Evolutionary conservation across 352 stramenopile species (phyloP).

Genomic region (Aphanomyces euteiches): DNA sequence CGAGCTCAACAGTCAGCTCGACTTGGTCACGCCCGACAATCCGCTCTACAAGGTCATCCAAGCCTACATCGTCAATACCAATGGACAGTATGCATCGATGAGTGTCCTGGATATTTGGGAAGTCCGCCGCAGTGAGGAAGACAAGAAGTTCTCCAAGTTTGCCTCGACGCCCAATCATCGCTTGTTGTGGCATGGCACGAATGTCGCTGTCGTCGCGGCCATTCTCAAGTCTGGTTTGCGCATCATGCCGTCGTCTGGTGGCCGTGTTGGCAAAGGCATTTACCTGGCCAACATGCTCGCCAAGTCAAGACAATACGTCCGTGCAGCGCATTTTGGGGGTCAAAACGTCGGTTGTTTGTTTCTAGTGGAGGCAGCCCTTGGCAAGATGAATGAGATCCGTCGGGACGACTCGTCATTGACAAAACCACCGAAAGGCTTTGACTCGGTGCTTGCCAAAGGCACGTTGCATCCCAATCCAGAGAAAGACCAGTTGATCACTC

Average conservation of each 20-base stretch:
- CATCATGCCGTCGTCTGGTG: constrained; percentile 44
- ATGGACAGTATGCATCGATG: constrained; percentile 3
- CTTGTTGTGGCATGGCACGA: constrained; percentile 43
- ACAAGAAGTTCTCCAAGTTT: constrained; percentile 31
- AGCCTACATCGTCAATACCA: constrained; percentile 30
- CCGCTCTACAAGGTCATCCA: constrained; percentile 31
- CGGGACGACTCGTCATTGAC: constrained; percentile 34
- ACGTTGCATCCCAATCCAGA: constrained; percentile 30
- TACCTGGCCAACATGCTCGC: constrained; percentile 41
- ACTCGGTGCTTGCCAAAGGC: constrained; percentile 40
- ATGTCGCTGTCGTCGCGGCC: constrained; percentile 40
- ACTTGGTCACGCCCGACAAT: constrained; percentile 29
- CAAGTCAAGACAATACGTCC: constrained; percentile 35
- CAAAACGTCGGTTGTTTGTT: constrained; percentile 36
- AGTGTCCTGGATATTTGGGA: constrained; percentile 32
- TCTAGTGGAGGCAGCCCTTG: constrained; percentile 37
- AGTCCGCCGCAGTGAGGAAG: constrained; percentile 35
- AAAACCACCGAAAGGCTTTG: constrained; percentile 33
- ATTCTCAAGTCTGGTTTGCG: constrained; percentile 42
- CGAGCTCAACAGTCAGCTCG: constrained; percentile 33
- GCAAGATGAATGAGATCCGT: constrained; percentile 37
- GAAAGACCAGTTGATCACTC: constrained; percentile 30
- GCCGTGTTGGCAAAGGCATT: constrained; percentile 40
- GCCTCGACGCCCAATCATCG: constrained; percentile 35
- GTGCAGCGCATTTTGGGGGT: constrained; percentile 26